These are phyloP conservation scores for Amylocystis lapponica DNA, from an alignment of 768 basidiomycete genomes.

Conservation along the genomic window DNA sequence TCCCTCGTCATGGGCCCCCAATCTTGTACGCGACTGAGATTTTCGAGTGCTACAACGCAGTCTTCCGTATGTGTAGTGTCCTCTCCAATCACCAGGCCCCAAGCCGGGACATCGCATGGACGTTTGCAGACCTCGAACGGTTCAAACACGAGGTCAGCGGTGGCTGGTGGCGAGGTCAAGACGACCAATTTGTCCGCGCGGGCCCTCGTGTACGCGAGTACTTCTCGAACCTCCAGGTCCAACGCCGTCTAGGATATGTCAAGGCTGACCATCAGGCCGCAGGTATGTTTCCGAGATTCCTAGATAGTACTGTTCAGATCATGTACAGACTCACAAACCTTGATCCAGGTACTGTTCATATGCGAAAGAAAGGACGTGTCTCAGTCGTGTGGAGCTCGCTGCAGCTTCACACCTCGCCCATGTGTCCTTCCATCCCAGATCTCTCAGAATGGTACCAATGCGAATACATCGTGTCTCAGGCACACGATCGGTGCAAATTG, in stretches of 20 bases:
- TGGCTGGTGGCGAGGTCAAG: slow-evolving; percentile 11
- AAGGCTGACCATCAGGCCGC: too few relatives aligned
- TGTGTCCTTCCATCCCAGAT: too few relatives aligned
- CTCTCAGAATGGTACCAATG: too few relatives aligned
- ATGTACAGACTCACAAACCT: too few relatives aligned
- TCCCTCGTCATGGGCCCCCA: slow-evolving; percentile 27
- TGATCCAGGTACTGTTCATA: too few relatives aligned
- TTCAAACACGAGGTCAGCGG: slow-evolving; percentile 22
- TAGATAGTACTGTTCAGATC: too few relatives aligned
- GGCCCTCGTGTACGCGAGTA: background rate
- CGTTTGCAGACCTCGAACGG: slow-evolving; percentile 14
- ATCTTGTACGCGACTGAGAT: slow-evolving; percentile 31
- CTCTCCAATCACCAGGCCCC: slow-evolving; percentile 38
- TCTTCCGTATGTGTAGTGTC: slow-evolving; percentile 36
- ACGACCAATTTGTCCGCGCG: background rate
- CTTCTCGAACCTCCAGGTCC: background rate
- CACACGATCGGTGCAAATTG: too few relatives aligned
- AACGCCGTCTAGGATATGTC: background rate
- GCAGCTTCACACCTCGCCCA: too few relatives aligned
- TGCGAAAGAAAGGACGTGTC: too few relatives aligned
- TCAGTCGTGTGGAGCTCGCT: too few relatives aligned
- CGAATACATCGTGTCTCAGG: too few relatives aligned
- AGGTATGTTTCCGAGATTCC: too few relatives aligned
- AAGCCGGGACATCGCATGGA: slow-evolving; percentile 12
- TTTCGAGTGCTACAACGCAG: slow-evolving; percentile 37